These are phyloP conservation scores for Termitomyces bulborhizus DNA, from an alignment of 768 basidiomycete genomes.

Conservation along the genomic window DNA sequence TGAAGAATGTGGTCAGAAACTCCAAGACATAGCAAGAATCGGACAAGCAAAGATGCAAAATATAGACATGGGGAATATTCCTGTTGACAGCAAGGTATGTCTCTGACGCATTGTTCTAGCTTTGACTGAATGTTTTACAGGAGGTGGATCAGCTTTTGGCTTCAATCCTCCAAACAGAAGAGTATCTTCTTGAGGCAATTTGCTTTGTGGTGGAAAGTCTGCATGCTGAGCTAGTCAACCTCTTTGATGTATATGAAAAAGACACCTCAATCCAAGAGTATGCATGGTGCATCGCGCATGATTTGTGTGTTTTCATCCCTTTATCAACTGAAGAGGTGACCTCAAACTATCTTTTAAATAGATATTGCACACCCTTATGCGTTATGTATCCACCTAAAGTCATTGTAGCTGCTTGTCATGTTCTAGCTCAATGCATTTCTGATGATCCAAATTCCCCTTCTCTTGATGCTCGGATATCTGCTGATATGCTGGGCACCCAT, in stretches of 20 bases:
- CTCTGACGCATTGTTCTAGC: background rate
- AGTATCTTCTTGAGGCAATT: conserved; percentile 72
- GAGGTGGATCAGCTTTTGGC: conserved; percentile 70
- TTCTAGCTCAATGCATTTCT: conserved; percentile 65
- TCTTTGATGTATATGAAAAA: conserved; percentile 53
- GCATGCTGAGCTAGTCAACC: conserved; percentile 67
- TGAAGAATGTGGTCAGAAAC: conserved; percentile 82
- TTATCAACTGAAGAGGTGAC: conserved; percentile 4
- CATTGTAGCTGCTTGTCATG: conserved; percentile 71
- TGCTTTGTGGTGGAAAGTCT: conserved; percentile 78
- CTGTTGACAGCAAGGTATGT: conserved; percentile 61
- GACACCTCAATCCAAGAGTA: conserved; percentile 55
- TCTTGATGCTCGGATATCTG: conserved; percentile 68
- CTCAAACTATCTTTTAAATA: conserved; percentile 21
- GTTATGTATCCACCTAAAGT: conserved; percentile 62
- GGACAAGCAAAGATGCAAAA: conserved; percentile 62
- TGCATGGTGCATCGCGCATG: conserved; percentile 83
- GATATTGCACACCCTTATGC: conserved; percentile 77
- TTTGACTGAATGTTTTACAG: conserved; percentile 28
- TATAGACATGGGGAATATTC: conserved; percentile 47
- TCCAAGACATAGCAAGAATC: conserved; percentile 77
- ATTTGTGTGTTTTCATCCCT: conserved; percentile 53
- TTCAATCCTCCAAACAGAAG: conserved; percentile 68
- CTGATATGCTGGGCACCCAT: conserved; percentile 4
- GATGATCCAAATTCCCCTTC: conserved; percentile 74